These are phyloP conservation scores for Typha latifolia DNA, from an alignment of 176 grass and related monocot genomes.

Conservation along the genomic window DNA sequence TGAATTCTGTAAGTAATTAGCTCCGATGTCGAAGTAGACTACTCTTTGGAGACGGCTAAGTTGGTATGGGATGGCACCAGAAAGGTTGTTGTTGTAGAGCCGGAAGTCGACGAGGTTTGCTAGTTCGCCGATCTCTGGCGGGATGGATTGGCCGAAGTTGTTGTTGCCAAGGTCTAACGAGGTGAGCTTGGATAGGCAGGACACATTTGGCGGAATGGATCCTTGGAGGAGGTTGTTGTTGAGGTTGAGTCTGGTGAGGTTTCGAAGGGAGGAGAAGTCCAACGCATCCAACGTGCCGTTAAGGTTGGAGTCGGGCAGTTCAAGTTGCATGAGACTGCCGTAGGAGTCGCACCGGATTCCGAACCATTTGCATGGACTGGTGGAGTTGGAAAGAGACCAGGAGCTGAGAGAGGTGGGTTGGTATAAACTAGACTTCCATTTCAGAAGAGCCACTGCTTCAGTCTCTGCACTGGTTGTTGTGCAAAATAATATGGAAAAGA, in stretches of 20 bases:
- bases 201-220: slow-evolving; percentile 26
- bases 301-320: slow-evolving; percentile 29
- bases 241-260: slow-evolving; percentile 50
- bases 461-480: slow-evolving; percentile 22
- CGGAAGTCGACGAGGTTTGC: slow-evolving; percentile 17
- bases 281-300: slow-evolving; percentile 46
- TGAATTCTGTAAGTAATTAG: slow-evolving; percentile 22
- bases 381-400: slow-evolving; percentile 31
- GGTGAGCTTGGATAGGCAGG: slow-evolving; percentile 17
- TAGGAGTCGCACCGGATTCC: slow-evolving; percentile 44
- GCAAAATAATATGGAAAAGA: not conserved
- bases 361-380: slow-evolving; percentile 41
- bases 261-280: slow-evolving; percentile 35
- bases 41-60: slow-evolving; percentile 32
- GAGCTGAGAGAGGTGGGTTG: slow-evolving; percentile 28
- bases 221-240: slow-evolving; percentile 51
- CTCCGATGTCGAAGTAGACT: slow-evolving; percentile 17
- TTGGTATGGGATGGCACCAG: slow-evolving; percentile 27
- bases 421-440: slow-evolving; percentile 55
- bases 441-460: slow-evolving; percentile 39
- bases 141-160: slow-evolving; percentile 14
- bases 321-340: slow-evolving; percentile 35
- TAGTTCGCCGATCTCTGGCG: slow-evolving; percentile 28
- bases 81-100: slow-evolving; percentile 28
- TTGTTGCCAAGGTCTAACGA: slow-evolving; percentile 28